Evolutionary conservation across 208 protist species (phyloP).

Genomic region (Leishmania arabica): DNA sequence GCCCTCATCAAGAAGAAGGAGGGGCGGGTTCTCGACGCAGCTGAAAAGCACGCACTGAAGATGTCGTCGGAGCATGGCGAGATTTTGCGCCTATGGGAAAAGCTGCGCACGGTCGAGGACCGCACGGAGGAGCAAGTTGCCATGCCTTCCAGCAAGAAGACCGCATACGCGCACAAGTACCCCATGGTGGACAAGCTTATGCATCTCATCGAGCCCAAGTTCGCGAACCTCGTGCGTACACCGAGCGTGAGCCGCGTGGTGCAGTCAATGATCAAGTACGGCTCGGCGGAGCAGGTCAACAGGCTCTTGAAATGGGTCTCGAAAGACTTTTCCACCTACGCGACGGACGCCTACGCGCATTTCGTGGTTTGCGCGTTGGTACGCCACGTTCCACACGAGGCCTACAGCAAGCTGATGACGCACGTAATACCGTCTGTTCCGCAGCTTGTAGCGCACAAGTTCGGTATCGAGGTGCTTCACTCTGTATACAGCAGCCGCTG

Average conservation of each 20-base stretch:
- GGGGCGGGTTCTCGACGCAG: conserved; percentile 76
- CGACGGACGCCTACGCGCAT: conserved; percentile 85
- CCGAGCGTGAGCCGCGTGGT: conserved; percentile 82
- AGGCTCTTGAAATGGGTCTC: conserved; percentile 62
- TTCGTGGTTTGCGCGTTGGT: conserved; percentile 83
- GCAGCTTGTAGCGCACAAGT: conserved; percentile 83
- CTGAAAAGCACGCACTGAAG: conserved; percentile 90
- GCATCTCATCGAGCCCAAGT: conserved; percentile 80
- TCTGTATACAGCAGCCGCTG: conserved; percentile 81
- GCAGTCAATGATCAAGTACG: conserved; percentile 93
- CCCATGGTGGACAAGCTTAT: conserved; percentile 85
- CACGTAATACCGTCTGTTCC: conserved; percentile 69
- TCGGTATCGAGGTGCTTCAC: conserved; percentile 85
- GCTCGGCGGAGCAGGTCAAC: conserved; percentile 64
- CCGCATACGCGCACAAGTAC: conserved; percentile 87
- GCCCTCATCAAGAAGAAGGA: conserved; percentile 91
- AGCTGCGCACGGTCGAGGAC: conserved; percentile 59
- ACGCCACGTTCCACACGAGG: conserved; percentile 79
- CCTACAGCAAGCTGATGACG: conserved; percentile 66
- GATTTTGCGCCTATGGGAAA: conserved; percentile 87
- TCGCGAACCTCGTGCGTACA: conserved; percentile 65
- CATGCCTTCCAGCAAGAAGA: conserved; percentile 38
- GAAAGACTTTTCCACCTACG: conserved; percentile 55
- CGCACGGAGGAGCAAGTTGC: conserved; percentile 14
- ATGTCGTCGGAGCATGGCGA: conserved; percentile 90